A percentile compares a stretch with the other conserved stretches of the same genome.
Evolutionary conservation across 2,329 filamentous ascomycete genomes (phyloP).

Genomic region (Scedosporium minutisporum): DNA sequence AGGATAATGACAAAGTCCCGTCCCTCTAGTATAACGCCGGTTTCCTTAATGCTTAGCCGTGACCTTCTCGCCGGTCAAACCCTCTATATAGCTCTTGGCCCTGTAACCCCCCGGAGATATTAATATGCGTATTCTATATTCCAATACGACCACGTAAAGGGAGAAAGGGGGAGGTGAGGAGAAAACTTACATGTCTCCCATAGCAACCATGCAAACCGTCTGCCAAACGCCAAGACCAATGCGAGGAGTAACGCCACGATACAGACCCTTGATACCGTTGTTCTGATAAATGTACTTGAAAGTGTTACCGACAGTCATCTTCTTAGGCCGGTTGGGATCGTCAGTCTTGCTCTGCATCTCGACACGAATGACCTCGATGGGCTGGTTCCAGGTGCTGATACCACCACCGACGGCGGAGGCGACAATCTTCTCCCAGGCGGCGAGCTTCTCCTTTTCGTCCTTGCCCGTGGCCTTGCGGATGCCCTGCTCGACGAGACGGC

Average conservation of each 20-base stretch:
- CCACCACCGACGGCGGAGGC: slow-evolving; percentile 85
- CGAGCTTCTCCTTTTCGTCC: slow-evolving; percentile 68
- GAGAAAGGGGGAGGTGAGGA: slow-evolving; percentile 4
- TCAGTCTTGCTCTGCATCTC: slow-evolving; percentile 99
- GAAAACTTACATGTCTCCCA: slow-evolving; percentile 83
- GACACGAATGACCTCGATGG: slow-evolving; percentile 97
- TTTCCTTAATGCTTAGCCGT: slow-evolving; percentile 54
- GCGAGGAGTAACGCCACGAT: slow-evolving; percentile 88
- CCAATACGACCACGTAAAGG: not conserved
- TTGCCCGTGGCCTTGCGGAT: slow-evolving; percentile 76
- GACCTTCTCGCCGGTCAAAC: slow-evolving; percentile 53
- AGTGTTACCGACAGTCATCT: slow-evolving; percentile 90
- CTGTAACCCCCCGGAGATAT: slow-evolving; percentile 25
- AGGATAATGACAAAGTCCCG: not conserved
- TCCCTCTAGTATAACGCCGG: slow-evolving; percentile 8
- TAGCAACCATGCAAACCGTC: slow-evolving; percentile 98
- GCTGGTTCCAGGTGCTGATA: slow-evolving; percentile 96
- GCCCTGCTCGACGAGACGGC: slow-evolving; percentile 78
- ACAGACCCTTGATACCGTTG: slow-evolving; percentile 85
- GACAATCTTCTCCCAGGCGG: slow-evolving; percentile 75
- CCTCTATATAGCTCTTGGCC: slow-evolving; percentile 59
- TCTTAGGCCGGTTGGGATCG: slow-evolving; percentile 96
- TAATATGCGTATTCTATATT: slow-evolving; percentile 14
- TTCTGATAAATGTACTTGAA: slow-evolving; percentile 79
- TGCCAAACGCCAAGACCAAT: slow-evolving; percentile 97